phyloP scores from a whole-genome alignment of 495 filamentous ascomycete species.

The Trichoderma gamsii region DNA sequence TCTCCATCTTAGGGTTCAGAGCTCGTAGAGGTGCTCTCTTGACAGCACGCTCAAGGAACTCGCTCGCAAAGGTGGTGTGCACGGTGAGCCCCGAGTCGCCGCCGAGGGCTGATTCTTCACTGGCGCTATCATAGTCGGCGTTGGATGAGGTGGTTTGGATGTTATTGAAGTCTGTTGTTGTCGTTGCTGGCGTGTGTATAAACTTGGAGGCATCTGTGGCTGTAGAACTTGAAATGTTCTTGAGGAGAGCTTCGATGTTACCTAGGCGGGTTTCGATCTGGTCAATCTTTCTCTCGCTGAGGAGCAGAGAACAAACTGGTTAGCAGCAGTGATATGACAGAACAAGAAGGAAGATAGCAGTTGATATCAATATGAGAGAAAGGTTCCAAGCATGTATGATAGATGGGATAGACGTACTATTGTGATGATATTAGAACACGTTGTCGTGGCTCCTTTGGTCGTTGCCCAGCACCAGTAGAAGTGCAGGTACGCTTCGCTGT shows the following conservation, averaged over 20 bases:
- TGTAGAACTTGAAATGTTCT: conserved; percentile 31
- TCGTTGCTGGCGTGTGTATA: not conserved
- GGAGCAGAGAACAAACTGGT: not conserved
- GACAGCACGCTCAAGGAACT: conserved; percentile 56
- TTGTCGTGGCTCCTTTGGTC: conserved; percentile 52
- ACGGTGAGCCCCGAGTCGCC: conserved; percentile 54
- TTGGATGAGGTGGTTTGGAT: conserved; percentile 13
- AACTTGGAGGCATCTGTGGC: conserved; percentile 1
- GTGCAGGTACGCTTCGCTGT: conserved; percentile 50
- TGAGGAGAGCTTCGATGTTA: conserved; percentile 51
- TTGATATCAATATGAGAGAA: not conserved
- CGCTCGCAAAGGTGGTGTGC: conserved; percentile 58
- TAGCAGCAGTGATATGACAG: not conserved
- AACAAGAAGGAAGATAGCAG: not conserved
- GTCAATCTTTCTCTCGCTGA: conserved; percentile 64
- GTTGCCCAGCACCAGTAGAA: conserved; percentile 55
- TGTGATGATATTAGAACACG: conserved; percentile 62
- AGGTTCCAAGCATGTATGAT: not conserved
- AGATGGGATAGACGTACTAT: conserved; percentile 44
- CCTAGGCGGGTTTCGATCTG: conserved; percentile 56
- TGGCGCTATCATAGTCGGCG: conserved; percentile 17
- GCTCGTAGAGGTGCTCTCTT: conserved; percentile 42
- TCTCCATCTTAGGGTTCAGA: conserved; percentile 47
- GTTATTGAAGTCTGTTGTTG: not conserved
- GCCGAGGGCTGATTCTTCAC: conserved; percentile 47